Conservation (phyloP, 179 eudicot genomes). For the Vitellaria paradoxa region DNA sequence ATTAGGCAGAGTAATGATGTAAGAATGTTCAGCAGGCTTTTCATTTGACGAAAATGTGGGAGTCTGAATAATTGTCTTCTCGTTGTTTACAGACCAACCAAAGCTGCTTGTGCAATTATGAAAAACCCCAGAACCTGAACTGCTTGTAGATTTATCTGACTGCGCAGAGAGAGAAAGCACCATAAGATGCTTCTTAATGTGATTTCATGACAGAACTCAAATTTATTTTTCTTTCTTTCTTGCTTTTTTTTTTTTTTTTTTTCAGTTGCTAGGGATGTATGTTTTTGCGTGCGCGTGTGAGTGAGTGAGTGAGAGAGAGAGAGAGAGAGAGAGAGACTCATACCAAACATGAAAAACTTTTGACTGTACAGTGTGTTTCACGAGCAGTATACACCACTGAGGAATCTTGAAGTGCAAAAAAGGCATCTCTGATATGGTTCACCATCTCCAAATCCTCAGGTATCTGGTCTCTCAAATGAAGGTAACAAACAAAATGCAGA, state of each 20-base stretch:
- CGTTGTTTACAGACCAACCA: slow-evolving; percentile 27
- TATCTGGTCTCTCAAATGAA: slow-evolving; percentile 35
- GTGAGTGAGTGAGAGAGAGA: background rate
- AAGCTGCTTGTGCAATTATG: slow-evolving; percentile 28
- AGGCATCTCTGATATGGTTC: slow-evolving; percentile 48
- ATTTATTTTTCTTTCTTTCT: too few species aligned
- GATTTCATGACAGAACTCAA: background rate
- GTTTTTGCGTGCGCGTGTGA: background rate
- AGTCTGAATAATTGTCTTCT: slow-evolving; percentile 22
- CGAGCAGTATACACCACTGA: slow-evolving; percentile 26
- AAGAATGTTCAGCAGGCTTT: slow-evolving; percentile 23
- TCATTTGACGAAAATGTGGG: slow-evolving; percentile 24
- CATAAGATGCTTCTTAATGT: slow-evolving; percentile 13
- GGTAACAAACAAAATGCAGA: slow-evolving; percentile 5
- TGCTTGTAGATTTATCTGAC: slow-evolving; percentile 41
- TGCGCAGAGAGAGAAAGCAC: slow-evolving; percentile 28
- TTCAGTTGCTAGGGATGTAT: background rate
- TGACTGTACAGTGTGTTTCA: slow-evolving; percentile 25
- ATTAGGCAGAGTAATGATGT: slow-evolving; percentile 22
- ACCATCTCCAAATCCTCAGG: slow-evolving; percentile 61
- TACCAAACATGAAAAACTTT: slow-evolving; percentile 42
- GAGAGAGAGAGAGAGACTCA: slow-evolving; percentile 23
- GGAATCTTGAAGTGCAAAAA: slow-evolving; percentile 46
- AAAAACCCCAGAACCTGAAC: slow-evolving; percentile 33
- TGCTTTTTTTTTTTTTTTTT: too few species aligned